phyloP scores from a whole-genome alignment of 371 early-diverging fungal species.

The Apophysomyces sp. region DNA sequence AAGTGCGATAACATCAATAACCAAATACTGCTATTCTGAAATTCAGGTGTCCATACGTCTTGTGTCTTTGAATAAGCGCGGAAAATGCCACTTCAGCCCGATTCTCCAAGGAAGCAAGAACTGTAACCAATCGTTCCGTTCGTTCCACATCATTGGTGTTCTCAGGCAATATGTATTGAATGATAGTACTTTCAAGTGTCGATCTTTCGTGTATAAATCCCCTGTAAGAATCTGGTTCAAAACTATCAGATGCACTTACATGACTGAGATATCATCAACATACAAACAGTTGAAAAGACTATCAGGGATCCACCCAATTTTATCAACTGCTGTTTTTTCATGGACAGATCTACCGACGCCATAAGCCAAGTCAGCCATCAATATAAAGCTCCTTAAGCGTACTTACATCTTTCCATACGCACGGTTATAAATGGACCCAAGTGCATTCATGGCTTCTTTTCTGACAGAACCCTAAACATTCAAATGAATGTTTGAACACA shows the following conservation, averaged over 20 bases:
- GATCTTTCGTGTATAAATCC: slow-evolving; percentile 9
- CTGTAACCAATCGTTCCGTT: slow-evolving; percentile 56
- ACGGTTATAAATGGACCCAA: slow-evolving; percentile 71
- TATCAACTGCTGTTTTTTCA: slow-evolving; percentile 26
- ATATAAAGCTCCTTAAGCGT: not conserved
- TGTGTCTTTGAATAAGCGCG: slow-evolving; percentile 54
- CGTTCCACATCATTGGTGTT: slow-evolving; percentile 51
- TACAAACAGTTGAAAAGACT: slow-evolving; percentile 75
- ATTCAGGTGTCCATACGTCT: slow-evolving; percentile 23
- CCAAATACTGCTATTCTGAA: not conserved
- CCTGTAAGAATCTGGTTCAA: not conserved
- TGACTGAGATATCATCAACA: slow-evolving; percentile 75
- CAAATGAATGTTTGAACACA: not conserved
- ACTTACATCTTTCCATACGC: slow-evolving; percentile 68
- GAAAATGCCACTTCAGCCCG: slow-evolving; percentile 56
- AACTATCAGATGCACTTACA: slow-evolving; percentile 39
- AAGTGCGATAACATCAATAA: not conserved
- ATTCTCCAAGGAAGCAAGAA: slow-evolving; percentile 47
- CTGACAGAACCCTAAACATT: slow-evolving; percentile 52
- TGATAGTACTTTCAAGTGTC: slow-evolving; percentile 40
- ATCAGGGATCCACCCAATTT: slow-evolving; percentile 85
- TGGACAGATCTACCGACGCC: not conserved
- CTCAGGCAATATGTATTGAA: slow-evolving; percentile 34
- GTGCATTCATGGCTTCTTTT: slow-evolving; percentile 71
- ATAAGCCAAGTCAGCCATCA: not conserved